Evolutionary conservation across 306 rosid genomes (phyloP).

Genomic region (Lagenaria siceraria): DNA sequence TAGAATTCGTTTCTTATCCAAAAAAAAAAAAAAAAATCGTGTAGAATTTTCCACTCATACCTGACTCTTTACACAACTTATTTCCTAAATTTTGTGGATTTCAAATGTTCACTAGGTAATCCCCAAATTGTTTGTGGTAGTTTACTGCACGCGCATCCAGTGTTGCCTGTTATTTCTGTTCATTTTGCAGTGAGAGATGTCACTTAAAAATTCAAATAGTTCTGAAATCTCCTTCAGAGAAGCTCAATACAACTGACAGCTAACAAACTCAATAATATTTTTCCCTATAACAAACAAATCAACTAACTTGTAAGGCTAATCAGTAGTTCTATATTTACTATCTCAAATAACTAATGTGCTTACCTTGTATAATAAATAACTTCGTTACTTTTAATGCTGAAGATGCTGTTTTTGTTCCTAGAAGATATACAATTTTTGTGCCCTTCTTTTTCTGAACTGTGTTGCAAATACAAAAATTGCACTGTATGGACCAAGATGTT

Average conservation of each 20-base stretch:
- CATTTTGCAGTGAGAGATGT: no score
- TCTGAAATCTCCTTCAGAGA: no score
- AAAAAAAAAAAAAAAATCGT: no score
- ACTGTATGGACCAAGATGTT: background rate
- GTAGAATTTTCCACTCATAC: no score
- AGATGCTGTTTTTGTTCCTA: background rate
- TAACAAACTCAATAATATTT: background rate
- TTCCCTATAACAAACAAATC: background rate
- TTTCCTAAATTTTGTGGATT: no score
- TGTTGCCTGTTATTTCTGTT: no score
- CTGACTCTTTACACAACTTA: no score
- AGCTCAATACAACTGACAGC: background rate
- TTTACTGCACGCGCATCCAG: no score
- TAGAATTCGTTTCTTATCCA: no score
- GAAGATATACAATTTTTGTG: background rate
- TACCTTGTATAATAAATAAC: background rate
- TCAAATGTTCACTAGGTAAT: no score
- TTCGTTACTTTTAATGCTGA: background rate
- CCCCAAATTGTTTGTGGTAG: no score
- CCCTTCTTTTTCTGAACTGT: background rate
- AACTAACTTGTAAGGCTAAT: background rate
- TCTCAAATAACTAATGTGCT: background rate
- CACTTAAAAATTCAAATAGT: no score
- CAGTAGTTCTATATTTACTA: background rate
- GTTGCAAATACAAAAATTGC: background rate